Evolutionary conservation across 2,329 filamentous ascomycete genomes (phyloP), one percentile per base, ranked within the genome.

Genomic region (Aureobasidium leucospermi): DNA sequence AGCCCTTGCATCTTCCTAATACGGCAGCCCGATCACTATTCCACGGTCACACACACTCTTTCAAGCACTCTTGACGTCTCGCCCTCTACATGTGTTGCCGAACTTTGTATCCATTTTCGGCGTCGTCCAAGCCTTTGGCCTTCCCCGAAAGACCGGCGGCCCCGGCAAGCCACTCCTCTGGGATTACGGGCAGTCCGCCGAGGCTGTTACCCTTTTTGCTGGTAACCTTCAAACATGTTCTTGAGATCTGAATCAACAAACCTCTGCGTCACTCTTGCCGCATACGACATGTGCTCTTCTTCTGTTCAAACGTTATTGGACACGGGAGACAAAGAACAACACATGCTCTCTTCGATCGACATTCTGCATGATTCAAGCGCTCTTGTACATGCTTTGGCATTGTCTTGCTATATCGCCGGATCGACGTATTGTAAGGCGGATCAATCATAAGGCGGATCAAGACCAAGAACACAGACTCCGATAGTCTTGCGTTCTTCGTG

Each of bases 201-300:
- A 41, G 23, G 10, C 19, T 29, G 48, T 23, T 13, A 29, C 28
- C 47, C 23, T 11, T 16, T 29, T 29, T 13, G 15, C 15, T 19
- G 36, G 23, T 31, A 45, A 41, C 48, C 48, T 52, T 41, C 48
- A 41, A 52, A 52, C 48, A 52, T 52, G 48, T 52, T 41, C 48
- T 16, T 29, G 15, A 52, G 34, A 23, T 23, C 23, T 23, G 23
- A 23, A 23, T 23, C 34, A 36, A 13, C 13, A 8, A 36, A 13
- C 4, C 34, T n/a, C n/a, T 52, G 34, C 48, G 36, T 52, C 48
- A 52, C 36, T 2, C 3, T 41, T n/a, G 48, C 19, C 23, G 19
- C 7, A 31, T 41, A 29, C 48, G 13, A 6, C 4, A n/a, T n/a
- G 34, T 31, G 19, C 34, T 52, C 13, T 36, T 51, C 36, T 39